Evolutionary conservation across 202 grass and related monocot genomes (phyloP), one percentile per base, ranked within the genome.

Genomic region (Musa balbisiana): DNA sequence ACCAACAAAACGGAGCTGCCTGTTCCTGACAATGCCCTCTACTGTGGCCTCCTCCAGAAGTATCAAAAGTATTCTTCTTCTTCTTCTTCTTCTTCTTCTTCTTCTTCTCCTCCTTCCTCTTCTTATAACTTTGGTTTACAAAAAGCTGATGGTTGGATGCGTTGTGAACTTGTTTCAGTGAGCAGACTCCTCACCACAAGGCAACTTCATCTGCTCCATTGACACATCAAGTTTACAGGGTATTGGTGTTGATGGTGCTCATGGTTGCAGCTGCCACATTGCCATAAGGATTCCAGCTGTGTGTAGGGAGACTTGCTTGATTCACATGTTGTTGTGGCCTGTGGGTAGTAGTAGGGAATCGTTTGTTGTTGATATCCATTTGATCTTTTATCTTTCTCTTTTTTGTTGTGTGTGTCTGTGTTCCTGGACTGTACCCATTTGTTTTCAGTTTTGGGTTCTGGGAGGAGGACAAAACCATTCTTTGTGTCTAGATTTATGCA

Each of bases 121-220:
- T 43, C 4, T 43, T 43, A 6, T 43, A 43, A 43, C 33, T 43
- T 43, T 43, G 33, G 33, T 43, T 43, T 6, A 43, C 5, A 8
- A 11, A 81, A 43, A 43, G 33, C 33, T 43, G 33, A 23, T 64
- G 51, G 12, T 55, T 78, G 52, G n/a, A 23, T 6, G 49, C 25
- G 11, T 51, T 65, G 43, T 22, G 58, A 25, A 65, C 78, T 73
- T 13, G 16, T 91, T 83, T 77, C 93, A 97, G 93, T 52, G 81
- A 86, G 84, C 93, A 97, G 64, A 91, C 79, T 49, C 93, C 93
- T 10, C 93, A 93, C 55, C 90, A 97, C 84, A 92, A 73, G 71
- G 70, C 69, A 12, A 59, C 81, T 71, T 72, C 87, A 50, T 85
- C 86, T 0, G 78, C 84, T 19, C 72, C 72, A 22, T 55, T 69